phyloP scores from a whole-genome alignment of 1,139 yeast species.

The Magnusiomyces suaveolens region DNA sequence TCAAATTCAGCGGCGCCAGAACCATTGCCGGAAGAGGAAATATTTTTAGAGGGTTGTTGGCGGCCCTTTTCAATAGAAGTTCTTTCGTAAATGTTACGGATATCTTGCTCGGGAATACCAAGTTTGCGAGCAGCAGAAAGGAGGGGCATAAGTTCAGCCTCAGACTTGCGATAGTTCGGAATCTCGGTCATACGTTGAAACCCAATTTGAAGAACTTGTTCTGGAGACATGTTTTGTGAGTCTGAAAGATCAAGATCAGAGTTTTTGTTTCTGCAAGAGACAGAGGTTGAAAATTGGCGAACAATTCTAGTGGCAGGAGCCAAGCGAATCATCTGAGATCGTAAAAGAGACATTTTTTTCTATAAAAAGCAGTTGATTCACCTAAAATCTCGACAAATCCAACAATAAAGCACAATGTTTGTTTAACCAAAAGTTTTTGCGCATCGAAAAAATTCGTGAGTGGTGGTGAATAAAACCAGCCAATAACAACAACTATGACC shows the following conservation, averaged over 20 bases:
- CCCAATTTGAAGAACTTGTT: conserved; percentile 28
- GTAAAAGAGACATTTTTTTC: not conserved
- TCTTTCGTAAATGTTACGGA: conserved; percentile 26
- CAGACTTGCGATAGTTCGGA: conserved; percentile 24
- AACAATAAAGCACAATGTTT: no score
- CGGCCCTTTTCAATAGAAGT: conserved; percentile 19
- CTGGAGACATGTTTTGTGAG: conserved; percentile 14
- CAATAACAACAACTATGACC: not conserved
- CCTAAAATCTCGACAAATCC: no score
- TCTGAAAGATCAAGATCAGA: conserved; percentile 9
- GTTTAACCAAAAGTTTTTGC: not conserved
- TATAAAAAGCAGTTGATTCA: not conserved
- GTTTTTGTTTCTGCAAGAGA: not conserved
- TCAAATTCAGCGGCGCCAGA: not conserved
- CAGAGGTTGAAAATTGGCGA: not conserved
- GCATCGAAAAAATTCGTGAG: not conserved
- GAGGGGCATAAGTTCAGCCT: conserved; percentile 25
- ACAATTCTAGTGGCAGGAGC: not conserved
- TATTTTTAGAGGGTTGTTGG: not conserved
- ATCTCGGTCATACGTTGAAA: conserved; percentile 28
- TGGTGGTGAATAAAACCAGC: not conserved
- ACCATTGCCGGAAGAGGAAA: not conserved
- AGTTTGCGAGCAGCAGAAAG: conserved; percentile 28
- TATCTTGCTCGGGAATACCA: conserved; percentile 24
- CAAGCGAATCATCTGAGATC: not conserved